Conservation (phyloP, 768 basidiomycete genomes). For the Lepiota brunneoincarnata region DNA sequence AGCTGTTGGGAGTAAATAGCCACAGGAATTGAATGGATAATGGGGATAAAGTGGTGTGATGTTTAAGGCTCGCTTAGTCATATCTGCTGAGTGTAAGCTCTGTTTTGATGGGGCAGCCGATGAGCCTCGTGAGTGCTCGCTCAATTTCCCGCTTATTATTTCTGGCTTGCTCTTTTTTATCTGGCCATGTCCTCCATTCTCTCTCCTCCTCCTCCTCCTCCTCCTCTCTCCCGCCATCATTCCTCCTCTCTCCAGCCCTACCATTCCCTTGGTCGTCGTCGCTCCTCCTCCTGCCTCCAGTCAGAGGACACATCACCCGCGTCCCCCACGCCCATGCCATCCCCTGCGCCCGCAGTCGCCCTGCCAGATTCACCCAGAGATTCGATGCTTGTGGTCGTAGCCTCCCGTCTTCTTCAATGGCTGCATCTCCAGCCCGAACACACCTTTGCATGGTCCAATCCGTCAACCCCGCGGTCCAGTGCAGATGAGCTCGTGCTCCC, state of each 20-base stretch:
- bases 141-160: neutral
- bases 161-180: slow-evolving; percentile 5
- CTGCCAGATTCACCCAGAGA: slow-evolving; percentile 1
- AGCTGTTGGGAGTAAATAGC: too few species aligned
- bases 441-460: slow-evolving; percentile 39
- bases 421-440: slow-evolving; percentile 44
- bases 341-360: slow-evolving; percentile 12
- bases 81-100: neutral
- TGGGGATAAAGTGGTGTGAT: slow-evolving; percentile 1
- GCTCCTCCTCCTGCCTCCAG: slow-evolving; percentile 48
- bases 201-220: slow-evolving; percentile 30
- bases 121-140: neutral
- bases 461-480: slow-evolving; percentile 48
- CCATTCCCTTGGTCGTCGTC: slow-evolving; percentile 52
- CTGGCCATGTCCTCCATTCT: slow-evolving; percentile 12
- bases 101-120: slow-evolving; percentile 3
- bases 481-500: slow-evolving; percentile 32
- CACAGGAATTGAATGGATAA: too few species aligned
- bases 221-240: slow-evolving; percentile 46
- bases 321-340: slow-evolving; percentile 16
- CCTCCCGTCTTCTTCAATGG: slow-evolving; percentile 51
- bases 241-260: slow-evolving; percentile 59
- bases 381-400: slow-evolving; percentile 51
- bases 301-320: slow-evolving; percentile 18
- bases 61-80: neutral